Evolutionary conservation across 2,329 filamentous ascomycete species (phyloP).

Genomic region (Fusarium sublunatum): DNA sequence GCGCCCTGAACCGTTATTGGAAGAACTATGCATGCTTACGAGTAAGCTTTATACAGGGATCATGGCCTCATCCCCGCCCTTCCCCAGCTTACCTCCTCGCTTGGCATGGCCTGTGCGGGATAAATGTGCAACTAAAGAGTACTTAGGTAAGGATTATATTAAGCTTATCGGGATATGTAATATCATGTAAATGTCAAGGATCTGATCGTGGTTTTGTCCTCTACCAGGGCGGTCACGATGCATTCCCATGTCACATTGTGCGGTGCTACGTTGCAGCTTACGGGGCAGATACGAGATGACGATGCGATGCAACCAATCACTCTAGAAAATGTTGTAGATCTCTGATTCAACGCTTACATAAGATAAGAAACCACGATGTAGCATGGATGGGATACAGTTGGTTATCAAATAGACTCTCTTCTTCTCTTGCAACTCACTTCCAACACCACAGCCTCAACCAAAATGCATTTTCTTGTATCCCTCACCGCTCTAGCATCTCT

Average conservation of each 20-base stretch:
- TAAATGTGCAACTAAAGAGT: too few species aligned
- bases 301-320: conserved; percentile 31
- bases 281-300: background rate
- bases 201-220: background rate
- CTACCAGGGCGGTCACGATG: conserved; percentile 2
- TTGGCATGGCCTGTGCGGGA: too few species aligned
- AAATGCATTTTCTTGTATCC: conserved; percentile 18
- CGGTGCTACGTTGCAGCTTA: conserved; percentile 34
- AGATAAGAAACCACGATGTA: background rate
- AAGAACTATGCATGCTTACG: too few species aligned
- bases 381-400: too few species aligned
- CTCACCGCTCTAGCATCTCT: conserved; percentile 10
- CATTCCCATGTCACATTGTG: conserved; percentile 1
- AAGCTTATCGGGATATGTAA: too few species aligned
- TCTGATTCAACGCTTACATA: background rate
- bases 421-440: background rate
- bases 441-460: conserved; percentile 4
- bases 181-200: too few species aligned
- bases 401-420: too few species aligned
- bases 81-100: too few species aligned
- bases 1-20: too few species aligned
- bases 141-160: too few species aligned
- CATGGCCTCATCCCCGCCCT: too few species aligned
- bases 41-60: too few species aligned
- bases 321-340: conserved; percentile 4